Percentiles rank a stretch among this genome's conserved stretches.
phyloP scores from a whole-genome alignment of 192 early-diverging fungal genomes.

The Bifiguratus adelaidae region DNA sequence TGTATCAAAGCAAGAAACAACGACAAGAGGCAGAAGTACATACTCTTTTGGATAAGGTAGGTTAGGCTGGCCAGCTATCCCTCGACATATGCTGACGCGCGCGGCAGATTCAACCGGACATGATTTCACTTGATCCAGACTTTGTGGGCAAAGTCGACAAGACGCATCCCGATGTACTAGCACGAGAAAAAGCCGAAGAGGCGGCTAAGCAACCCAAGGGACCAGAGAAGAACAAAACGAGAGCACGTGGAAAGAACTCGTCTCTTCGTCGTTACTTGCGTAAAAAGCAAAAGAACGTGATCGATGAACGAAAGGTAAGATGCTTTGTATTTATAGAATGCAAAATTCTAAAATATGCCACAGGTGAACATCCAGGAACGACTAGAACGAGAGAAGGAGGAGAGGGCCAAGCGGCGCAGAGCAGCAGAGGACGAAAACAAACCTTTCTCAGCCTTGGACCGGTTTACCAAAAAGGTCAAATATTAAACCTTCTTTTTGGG shows the following conservation, averaged over 20 bases:
- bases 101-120: constrained; percentile 72
- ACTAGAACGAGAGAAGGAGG: constrained; percentile 43
- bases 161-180: constrained; percentile 42
- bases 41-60: constrained; percentile 71
- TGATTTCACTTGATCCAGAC: constrained; percentile 77
- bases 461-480: constrained; percentile 42
- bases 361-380: constrained; percentile 32
- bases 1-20: constrained; percentile 83
- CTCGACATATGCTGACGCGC: neutral
- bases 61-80: neutral
- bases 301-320: constrained; percentile 61
- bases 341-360: neutral
- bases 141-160: constrained; percentile 74
- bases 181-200: constrained; percentile 44
- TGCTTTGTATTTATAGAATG: neutral
- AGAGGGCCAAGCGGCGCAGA: constrained; percentile 32
- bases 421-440: constrained; percentile 26
- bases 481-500: too few species aligned
- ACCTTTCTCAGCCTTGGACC: constrained; percentile 49
- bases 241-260: constrained; percentile 63
- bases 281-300: constrained; percentile 72
- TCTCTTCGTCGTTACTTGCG: constrained; percentile 64
- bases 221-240: constrained; percentile 42
- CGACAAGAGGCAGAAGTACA: constrained; percentile 84
- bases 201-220: constrained; percentile 27